Base-by-base conservation (phyloP, 331 rosid genomes). In the Quercus tomentella region DNA sequence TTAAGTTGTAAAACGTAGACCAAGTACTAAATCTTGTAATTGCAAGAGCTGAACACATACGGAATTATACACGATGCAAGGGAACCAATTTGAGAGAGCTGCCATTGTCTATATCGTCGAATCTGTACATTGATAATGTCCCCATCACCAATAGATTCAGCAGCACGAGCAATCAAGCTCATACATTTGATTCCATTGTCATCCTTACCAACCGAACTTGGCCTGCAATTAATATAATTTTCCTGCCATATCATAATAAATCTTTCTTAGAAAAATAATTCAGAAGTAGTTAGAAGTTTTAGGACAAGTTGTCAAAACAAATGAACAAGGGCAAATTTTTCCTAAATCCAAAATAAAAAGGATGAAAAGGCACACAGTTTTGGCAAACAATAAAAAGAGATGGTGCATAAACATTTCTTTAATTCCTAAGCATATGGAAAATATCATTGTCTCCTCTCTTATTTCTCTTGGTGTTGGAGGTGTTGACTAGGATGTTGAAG, bases 41-140 rank as follows among this genome's bases (percentile, higher is more conserved):
- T 78, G 77, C 74, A 54, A 79, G 67, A 79, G 71, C 83, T 65
- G 87, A 77, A 37, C 77, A 87, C 99, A 52, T 91, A 95, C 98
- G 99, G 99, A 80, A 91, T 84, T 77, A 95, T 90, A 74, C 86
- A 88, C 21, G 98, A 90, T 75, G 96, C 92, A 51, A 91, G 78
- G 56, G 86, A 87, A 75, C 90, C 80, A 84, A 90, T 86, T 88
- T 93, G 99, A 83, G 97, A 95, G 79, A 95, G 99, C 84, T 95
- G 98, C 99, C 98, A 95, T 77, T 95, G 99, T 41, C 93, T 89
- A 86, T 95, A 87, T 83, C 96, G 93, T 83, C 97, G 89, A 85
- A 95, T 95, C 82, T 95, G 97, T 62, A 95, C 98, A 61, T 90
- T 91, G 86, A 95, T 85, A 78, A 95, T 88, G 84, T 95, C 99